A percentile compares a stretch with the other conserved stretches of the same genome.
Evolutionary conservation across 2,329 filamentous ascomycete species (phyloP).

Genomic region (Aspergillus pseudoglaucus): DNA sequence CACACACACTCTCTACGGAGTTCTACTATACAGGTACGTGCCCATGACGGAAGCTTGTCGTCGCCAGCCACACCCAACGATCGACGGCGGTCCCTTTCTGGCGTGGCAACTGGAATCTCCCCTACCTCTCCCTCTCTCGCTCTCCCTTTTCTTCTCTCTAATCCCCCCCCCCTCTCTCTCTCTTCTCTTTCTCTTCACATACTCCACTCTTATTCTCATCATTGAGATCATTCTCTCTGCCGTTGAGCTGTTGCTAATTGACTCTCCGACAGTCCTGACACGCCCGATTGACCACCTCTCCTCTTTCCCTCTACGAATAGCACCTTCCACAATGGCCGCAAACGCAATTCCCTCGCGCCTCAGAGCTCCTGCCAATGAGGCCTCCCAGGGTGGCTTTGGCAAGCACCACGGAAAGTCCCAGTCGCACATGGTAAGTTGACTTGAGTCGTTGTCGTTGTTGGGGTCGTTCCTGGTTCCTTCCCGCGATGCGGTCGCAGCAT

Average conservation of each 20-base stretch:
- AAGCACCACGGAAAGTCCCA: conserved; percentile 52
- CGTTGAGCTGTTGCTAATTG: too few species aligned
- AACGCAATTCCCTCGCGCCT: conserved; percentile 73
- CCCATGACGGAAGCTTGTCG: conserved; percentile 26
- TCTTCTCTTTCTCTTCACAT: background rate
- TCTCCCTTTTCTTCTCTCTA: conserved; percentile 13
- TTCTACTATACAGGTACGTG: conserved; percentile 1
- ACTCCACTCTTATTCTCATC: conserved; percentile 1
- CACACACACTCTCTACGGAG: background rate
- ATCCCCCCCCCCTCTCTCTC: conserved; percentile 12
- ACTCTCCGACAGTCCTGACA: too few species aligned
- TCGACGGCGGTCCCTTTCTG: conserved; percentile 16
- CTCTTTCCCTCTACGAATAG: conserved; percentile 6
- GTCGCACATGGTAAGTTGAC: conserved; percentile 49
- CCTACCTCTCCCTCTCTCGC: conserved; percentile 4
- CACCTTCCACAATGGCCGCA: conserved; percentile 55
- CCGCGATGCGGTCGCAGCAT: background rate
- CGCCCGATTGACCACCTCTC: background rate
- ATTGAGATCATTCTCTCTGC: background rate
- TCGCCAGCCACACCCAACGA: conserved; percentile 18
- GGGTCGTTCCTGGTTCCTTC: background rate
- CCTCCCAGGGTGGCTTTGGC: conserved; percentile 30
- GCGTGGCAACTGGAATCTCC: conserved; percentile 15
- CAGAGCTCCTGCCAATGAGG: conserved; percentile 51
- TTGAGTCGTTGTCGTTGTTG: background rate